Evolutionary conservation across 192 early-diverging fungal genomes (phyloP).

Genomic region (Lunasporangiospora selenospora): DNA sequence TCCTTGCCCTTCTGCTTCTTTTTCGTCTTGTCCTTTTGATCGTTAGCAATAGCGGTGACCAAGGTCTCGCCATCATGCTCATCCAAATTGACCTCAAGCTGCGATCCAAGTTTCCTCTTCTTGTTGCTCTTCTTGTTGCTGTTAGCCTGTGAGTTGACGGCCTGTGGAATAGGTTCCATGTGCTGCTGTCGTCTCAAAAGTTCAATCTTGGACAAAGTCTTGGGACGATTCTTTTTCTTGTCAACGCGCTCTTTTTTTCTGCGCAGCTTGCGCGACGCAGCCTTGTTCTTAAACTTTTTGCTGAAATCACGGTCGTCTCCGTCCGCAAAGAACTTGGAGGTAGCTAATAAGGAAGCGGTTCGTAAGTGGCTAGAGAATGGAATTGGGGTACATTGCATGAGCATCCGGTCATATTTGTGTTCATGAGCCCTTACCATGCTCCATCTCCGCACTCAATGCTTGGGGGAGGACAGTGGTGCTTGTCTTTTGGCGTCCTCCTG

Average conservation of each 20-base stretch:
- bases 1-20: slow-evolving; percentile 3
- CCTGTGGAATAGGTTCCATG: slow-evolving; percentile 24
- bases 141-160: too few species aligned
- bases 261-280: slow-evolving; percentile 50
- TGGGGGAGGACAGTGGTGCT: slow-evolving; percentile 50
- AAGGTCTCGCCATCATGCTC: slow-evolving; percentile 40
- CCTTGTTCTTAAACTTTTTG: slow-evolving; percentile 55
- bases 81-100: slow-evolving; percentile 28
- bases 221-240: slow-evolving; percentile 51
- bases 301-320: slow-evolving; percentile 56
- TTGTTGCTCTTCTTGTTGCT: slow-evolving; percentile 26
- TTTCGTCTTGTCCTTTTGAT: slow-evolving; percentile 7
- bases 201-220: slow-evolving; percentile 41
- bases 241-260: slow-evolving; percentile 57
- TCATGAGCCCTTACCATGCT: slow-evolving; percentile 29
- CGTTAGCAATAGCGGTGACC: slow-evolving; percentile 8
- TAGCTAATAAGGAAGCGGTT: slow-evolving; percentile 4
- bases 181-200: slow-evolving; percentile 26
- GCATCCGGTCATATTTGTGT: too few species aligned
- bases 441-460: slow-evolving; percentile 45
- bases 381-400: too few species aligned
- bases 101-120: slow-evolving; percentile 15
- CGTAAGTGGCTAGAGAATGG: background rate
- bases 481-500: slow-evolving; percentile 44
- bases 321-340: slow-evolving; percentile 43